Evolutionary conservation across 2,329 filamentous ascomycete species (phyloP).

Genomic region (Aspergillus sp.): DNA sequence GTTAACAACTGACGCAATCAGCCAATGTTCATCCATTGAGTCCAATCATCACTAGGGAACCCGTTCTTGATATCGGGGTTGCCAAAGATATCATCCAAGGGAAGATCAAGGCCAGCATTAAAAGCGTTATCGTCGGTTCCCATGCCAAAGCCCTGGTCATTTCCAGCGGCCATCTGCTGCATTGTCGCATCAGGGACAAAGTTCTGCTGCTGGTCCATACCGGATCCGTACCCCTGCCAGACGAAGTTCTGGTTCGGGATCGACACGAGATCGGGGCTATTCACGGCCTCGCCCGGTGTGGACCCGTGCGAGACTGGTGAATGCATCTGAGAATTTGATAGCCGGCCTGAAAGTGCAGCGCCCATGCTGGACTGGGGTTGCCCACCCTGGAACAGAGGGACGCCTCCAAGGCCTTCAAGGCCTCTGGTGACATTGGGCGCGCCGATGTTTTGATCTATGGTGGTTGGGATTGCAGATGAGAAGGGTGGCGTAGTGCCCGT

Average conservation of each 20-base stretch:
- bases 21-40: slow-evolving; percentile 39
- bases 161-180: slow-evolving; percentile 21
- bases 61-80: slow-evolving; percentile 28
- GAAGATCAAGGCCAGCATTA: slow-evolving; percentile 34
- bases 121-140: slow-evolving; percentile 27
- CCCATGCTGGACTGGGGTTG: slow-evolving; percentile 21
- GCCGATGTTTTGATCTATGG: slow-evolving; percentile 17
- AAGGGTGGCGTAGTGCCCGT: slow-evolving; percentile 20
- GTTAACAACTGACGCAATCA: not conserved
- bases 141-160: slow-evolving; percentile 27
- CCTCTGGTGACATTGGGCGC: slow-evolving; percentile 1
- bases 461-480: slow-evolving; percentile 18
- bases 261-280: slow-evolving; percentile 43
- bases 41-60: slow-evolving; percentile 38
- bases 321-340: slow-evolving; percentile 30
- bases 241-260: slow-evolving; percentile 43
- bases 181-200: slow-evolving; percentile 18
- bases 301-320: slow-evolving; percentile 35
- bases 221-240: slow-evolving; percentile 43
- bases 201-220: slow-evolving; percentile 28
- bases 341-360: slow-evolving; percentile 29
- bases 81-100: slow-evolving; percentile 44
- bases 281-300: slow-evolving; percentile 33
- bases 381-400: slow-evolving; percentile 26
- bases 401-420: slow-evolving; percentile 29